Base-by-base conservation (phyloP, 192 early-diverging fungal genomes). In the Coemansia umbellata region DNA sequence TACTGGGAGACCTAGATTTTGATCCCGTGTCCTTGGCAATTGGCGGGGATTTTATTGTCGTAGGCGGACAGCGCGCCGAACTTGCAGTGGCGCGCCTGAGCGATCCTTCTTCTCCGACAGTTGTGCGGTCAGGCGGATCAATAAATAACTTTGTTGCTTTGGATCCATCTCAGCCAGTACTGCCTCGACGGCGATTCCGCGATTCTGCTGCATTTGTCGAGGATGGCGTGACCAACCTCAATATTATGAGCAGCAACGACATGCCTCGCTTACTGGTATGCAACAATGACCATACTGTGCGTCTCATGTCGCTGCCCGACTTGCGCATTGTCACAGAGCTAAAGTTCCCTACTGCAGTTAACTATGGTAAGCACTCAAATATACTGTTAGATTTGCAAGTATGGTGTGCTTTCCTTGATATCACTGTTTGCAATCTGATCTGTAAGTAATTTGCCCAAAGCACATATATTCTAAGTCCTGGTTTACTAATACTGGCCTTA, bases 241-340 rank as follows among this genome's bases (percentile, higher is more conserved):
- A 70, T 21, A 65, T 69, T 37, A 68, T 70, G 30, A 64, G 27
- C 41, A 49, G 31, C 26, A 50, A 58, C 35, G 68, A 59, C 19
- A 81, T 81, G 17, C 85, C 85, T 1, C 85, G 89, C 4, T 74
- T 98, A 6, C 54, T 95, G 53, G 88, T 93, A 19, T 91, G 92
- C 74, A 96, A 93, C 73, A 98, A 98, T 60, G 95, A 98, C 66
- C 81, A 90, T 37, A 90, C 90, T 3, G 91, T 98, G 60, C 93
- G 92, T 57, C 84, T 98, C 4, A 87, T 88, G 64, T 81, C 87
- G 0, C 71, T 96, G 23, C 95, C 95, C 1, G 81, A 78, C 37
- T 75, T 98, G 37, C 79, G 85, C 31, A 77, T 84, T 19, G 55
- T 94, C 21, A 80, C 85, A 1, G 90, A 74, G 14, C 81, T 98